Conservation (phyloP, 768 basidiomycete genomes). For the Kwoniella newhampshirensis region DNA sequence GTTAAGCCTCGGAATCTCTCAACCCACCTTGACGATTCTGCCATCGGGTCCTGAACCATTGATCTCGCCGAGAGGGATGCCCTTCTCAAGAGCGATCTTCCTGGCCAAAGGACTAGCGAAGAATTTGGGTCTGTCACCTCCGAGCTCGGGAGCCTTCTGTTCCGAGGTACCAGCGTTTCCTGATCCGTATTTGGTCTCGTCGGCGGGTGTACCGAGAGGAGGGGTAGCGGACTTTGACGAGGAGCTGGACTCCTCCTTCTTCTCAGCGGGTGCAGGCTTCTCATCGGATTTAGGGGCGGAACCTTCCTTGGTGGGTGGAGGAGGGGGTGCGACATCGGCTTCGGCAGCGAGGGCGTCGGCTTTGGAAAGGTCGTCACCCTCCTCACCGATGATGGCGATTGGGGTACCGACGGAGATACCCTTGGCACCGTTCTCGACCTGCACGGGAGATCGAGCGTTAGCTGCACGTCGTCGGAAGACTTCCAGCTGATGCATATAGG, state of each 20-base stretch:
- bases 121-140: slow-evolving; percentile 56
- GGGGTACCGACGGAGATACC: slow-evolving; percentile 78
- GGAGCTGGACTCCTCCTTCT: slow-evolving; percentile 59
- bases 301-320: slow-evolving; percentile 15
- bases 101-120: slow-evolving; percentile 95
- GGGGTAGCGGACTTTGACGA: slow-evolving; percentile 35
- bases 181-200: slow-evolving; percentile 59
- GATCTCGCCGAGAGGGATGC: slow-evolving; percentile 81
- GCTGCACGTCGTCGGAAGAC: too few species aligned
- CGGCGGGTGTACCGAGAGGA: slow-evolving; percentile 57
- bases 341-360: slow-evolving; percentile 72
- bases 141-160: slow-evolving; percentile 41
- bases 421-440: slow-evolving; percentile 85
- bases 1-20: too few species aligned
- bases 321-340: slow-evolving; percentile 51
- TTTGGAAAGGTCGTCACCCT: slow-evolving; percentile 88
- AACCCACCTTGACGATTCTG: slow-evolving; percentile 76
- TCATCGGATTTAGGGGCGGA: slow-evolving; percentile 49
- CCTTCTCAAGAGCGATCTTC: slow-evolving; percentile 91
- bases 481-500: too few species aligned
- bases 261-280: slow-evolving; percentile 51
- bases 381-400: slow-evolving; percentile 90
- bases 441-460: not conserved
- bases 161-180: slow-evolving; percentile 37
- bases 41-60: slow-evolving; percentile 93